phyloP scores from a whole-genome alignment of 2,329 filamentous ascomycete genomes.

The Truncatella angustata region DNA sequence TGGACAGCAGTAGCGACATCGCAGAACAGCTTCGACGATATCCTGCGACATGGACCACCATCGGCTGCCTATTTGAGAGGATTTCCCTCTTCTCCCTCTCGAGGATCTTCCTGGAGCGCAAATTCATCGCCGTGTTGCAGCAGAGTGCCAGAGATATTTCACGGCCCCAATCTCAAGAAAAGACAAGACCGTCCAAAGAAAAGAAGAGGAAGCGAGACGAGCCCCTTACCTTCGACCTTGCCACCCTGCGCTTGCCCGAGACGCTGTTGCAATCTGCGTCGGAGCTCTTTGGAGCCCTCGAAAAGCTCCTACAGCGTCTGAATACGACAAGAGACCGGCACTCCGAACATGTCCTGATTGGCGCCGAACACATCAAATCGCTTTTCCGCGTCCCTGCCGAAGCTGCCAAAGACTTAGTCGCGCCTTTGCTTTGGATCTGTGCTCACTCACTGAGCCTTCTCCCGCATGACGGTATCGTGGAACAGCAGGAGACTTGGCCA shows the following conservation, averaged over 20 bases:
- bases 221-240: slow-evolving; percentile 35
- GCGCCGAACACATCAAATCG: slow-evolving; percentile 57
- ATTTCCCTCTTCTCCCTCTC: slow-evolving; percentile 70
- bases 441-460: slow-evolving; percentile 33
- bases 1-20: slow-evolving; percentile 45
- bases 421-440: slow-evolving; percentile 46
- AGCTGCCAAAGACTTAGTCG: slow-evolving; percentile 45
- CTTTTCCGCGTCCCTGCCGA: slow-evolving; percentile 50
- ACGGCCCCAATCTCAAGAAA: slow-evolving; percentile 21
- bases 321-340: slow-evolving; percentile 28
- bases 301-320: slow-evolving; percentile 44
- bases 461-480: slow-evolving; percentile 28
- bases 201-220: slow-evolving; percentile 49
- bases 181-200: slow-evolving; percentile 26
- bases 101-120: slow-evolving; percentile 67
- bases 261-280: slow-evolving; percentile 46
- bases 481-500: slow-evolving; percentile 46
- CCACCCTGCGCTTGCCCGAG: slow-evolving; percentile 35
- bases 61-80: slow-evolving; percentile 59
- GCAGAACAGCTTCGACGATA: slow-evolving; percentile 55
- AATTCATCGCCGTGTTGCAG: slow-evolving; percentile 65
- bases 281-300: slow-evolving; percentile 47
- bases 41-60: slow-evolving; percentile 59
- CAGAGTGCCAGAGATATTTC: slow-evolving; percentile 62
- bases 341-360: slow-evolving; percentile 46